Conservation (phyloP, 2,329 filamentous ascomycete species). For the Tolypocladium endophyticum region DNA sequence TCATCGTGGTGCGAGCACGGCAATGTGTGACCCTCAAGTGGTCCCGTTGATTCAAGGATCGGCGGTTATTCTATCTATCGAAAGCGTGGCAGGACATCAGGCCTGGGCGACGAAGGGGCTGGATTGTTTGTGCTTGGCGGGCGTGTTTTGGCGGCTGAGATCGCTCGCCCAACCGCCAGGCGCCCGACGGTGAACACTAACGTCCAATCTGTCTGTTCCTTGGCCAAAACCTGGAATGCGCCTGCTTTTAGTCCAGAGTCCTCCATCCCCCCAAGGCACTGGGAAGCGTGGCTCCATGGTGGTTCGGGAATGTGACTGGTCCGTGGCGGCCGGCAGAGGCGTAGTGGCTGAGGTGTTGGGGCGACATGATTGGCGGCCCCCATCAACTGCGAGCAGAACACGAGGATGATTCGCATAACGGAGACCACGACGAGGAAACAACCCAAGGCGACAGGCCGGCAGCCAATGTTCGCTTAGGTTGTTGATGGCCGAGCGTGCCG, state of each 20-base stretch:
- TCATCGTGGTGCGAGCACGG: neutral
- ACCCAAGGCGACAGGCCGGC: neutral
- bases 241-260: neutral
- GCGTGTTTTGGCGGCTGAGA: neutral
- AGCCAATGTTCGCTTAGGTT: too few relatives aligned
- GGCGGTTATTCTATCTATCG: neutral
- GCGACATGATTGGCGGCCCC: slow-evolving; percentile 3
- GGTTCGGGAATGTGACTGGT: neutral
- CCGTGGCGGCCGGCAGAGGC: slow-evolving; percentile 2
- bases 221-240: neutral
- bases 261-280: neutral
- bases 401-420: neutral
- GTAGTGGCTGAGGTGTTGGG: slow-evolving; percentile 1
- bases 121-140: neutral
- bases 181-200: neutral
- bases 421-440: neutral
- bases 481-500: neutral
- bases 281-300: too few relatives aligned
- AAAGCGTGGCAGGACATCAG: neutral
- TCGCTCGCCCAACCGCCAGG: neutral
- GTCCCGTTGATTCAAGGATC: neutral
- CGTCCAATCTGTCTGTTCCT: neutral
- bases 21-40: neutral
- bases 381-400: neutral
- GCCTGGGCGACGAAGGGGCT: neutral